phyloP scores from a whole-genome alignment of 768 basidiomycete genomes.

The Crucibulum laeve region DNA sequence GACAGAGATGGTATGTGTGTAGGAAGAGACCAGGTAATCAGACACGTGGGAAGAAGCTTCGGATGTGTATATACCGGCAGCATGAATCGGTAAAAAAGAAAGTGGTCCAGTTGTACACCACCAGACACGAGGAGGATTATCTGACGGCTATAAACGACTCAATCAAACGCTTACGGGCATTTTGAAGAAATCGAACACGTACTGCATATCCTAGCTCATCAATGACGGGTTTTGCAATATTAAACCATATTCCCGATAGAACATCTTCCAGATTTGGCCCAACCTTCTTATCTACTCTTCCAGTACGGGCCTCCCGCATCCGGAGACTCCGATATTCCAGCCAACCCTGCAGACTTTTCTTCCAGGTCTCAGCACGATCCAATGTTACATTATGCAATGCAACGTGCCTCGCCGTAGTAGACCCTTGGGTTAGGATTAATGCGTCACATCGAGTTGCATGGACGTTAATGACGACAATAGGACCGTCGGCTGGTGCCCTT shows the following conservation, averaged over 20 bases:
- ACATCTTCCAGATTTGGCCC: background rate
- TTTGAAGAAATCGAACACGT: background rate
- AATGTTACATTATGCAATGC: conserved; percentile 5
- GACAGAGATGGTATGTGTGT: conserved; percentile 8
- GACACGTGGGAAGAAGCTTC: background rate
- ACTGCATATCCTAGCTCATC: conserved; percentile 1
- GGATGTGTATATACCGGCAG: conserved; percentile 8
- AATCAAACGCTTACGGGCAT: background rate
- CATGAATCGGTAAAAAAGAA: conserved; percentile 13
- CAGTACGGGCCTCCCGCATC: background rate
- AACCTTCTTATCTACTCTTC: too few relatives aligned
- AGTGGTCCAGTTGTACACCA: conserved; percentile 25
- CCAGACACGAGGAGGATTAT: conserved; percentile 10
- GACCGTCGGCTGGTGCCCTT: conserved; percentile 10
- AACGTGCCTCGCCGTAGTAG: background rate
- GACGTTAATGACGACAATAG: conserved; percentile 15
- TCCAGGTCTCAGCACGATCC: background rate
- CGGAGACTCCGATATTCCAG: background rate
- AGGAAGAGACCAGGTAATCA: conserved; percentile 10
- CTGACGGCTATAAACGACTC: background rate
- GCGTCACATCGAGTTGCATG: conserved; percentile 11
- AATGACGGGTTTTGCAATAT: conserved; percentile 7
- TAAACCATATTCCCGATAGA: conserved; percentile 5
- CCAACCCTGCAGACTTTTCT: background rate
- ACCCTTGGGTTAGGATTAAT: conserved; percentile 6